These are phyloP conservation scores for Solanum paucissectum DNA, from an alignment of 257 asterid species.

Conservation along the genomic window DNA sequence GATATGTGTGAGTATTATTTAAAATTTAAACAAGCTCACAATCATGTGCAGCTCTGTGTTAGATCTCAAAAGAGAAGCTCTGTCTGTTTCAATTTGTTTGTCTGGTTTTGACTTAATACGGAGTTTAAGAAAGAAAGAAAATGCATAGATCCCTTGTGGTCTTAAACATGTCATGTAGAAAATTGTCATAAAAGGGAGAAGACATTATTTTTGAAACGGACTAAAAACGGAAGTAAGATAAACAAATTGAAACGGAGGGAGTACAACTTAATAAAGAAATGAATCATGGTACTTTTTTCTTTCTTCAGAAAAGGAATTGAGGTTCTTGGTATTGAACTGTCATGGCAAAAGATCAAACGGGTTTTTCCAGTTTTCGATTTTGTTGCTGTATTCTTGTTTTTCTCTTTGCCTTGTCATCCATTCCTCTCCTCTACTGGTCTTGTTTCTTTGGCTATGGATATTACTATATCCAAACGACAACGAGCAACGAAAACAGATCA, in stretches of 20 bases:
- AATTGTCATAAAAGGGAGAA: neutral
- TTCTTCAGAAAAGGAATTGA: neutral
- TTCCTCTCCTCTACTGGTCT: conserved; percentile 32
- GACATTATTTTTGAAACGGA: neutral
- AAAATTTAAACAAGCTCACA: neutral
- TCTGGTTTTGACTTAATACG: neutral
- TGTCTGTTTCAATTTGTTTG: too few species aligned
- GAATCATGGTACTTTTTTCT: neutral
- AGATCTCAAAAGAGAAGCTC: neutral
- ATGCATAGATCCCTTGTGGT: fast-evolving
- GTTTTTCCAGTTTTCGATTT: neutral
- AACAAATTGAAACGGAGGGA: neutral
- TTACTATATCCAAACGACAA: conserved; percentile 3
- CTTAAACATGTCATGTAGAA: neutral
- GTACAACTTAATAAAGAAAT: neutral
- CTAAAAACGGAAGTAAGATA: neutral
- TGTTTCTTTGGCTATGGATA: neutral
- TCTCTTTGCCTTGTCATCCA: conserved; percentile 30
- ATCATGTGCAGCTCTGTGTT: neutral
- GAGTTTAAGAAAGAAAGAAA: neutral
- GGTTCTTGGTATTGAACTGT: neutral
- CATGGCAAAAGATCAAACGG: conserved; percentile 27
- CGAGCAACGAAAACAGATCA: neutral
- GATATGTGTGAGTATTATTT: neutral
- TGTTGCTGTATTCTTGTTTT: conserved; percentile 10